A percentile compares a stretch with the other conserved stretches of the same genome.
Conservation (phyloP, 441 rosid species). For the Manihot esculenta region DNA sequence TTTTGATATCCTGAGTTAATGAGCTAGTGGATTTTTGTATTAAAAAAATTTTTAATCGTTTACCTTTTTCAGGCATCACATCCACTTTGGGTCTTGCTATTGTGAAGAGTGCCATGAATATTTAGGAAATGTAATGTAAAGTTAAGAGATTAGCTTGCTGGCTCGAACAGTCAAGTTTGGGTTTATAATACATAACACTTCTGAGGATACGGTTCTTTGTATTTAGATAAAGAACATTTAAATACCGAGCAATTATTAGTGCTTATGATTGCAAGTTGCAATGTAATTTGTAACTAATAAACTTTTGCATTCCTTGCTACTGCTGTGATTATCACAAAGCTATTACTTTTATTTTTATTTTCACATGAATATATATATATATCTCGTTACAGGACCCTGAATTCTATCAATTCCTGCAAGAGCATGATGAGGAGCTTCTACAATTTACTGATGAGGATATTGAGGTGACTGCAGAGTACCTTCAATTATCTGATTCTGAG, state of each 20-base stretch:
- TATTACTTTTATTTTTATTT: not conserved
- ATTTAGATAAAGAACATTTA: not conserved
- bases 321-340: not conserved
- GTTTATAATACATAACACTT: not conserved
- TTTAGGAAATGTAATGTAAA: not conserved
- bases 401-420: conserved; percentile 71
- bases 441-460: conserved; percentile 68
- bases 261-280: not conserved
- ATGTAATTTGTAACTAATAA: not conserved
- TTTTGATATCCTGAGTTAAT: no score
- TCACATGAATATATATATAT: no score
- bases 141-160: not conserved
- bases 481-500: conserved; percentile 13
- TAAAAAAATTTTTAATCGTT: no score
- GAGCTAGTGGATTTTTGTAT: no score
- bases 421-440: conserved; percentile 70
- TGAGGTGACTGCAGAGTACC: conserved; percentile 42
- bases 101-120: not conserved
- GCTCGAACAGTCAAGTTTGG: not conserved
- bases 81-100: not conserved
- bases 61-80: not conserved
- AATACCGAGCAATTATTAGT: not conserved
- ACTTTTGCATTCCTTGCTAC: not conserved
- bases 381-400: conserved; percentile 69
- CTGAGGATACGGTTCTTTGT: not conserved